Percentiles rank a stretch among this genome's conserved stretches.
These are phyloP conservation scores for Boletus rufocinnamomeus DNA, from an alignment of 768 basidiomycete genomes.

Conservation along the genomic window DNA sequence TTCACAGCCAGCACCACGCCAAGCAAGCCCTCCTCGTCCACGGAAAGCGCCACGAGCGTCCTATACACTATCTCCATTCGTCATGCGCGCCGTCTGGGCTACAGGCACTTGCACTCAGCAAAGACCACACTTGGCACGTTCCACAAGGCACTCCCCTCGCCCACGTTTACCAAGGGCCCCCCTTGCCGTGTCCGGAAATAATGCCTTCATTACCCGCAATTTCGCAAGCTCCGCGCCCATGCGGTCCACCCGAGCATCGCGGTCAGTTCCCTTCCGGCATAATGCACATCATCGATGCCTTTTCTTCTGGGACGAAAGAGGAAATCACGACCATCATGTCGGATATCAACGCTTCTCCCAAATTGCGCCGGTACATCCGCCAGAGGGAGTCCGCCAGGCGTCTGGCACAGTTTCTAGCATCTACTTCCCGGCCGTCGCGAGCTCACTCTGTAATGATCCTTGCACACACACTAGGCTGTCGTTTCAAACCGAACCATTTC, in stretches of 20 bases:
- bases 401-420: conserved; percentile 38
- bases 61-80: conserved; percentile 16
- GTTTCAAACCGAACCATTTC: conserved; percentile 56
- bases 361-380: conserved; percentile 30
- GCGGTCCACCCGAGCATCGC: not conserved
- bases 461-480: conserved; percentile 50
- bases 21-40: conserved; percentile 39
- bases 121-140: conserved; percentile 4
- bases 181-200: conserved; percentile 1
- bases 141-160: conserved; percentile 4
- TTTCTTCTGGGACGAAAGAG: conserved; percentile 21
- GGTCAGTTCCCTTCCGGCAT: conserved; percentile 28
- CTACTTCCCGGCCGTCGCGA: conserved; percentile 38
- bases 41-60: conserved; percentile 16
- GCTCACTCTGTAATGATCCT: conserved; percentile 50
- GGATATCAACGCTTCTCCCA: conserved; percentile 26
- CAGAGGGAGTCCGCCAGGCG: conserved; percentile 35
- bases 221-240: not conserved
- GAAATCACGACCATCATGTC: conserved; percentile 12
- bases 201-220: conserved; percentile 1
- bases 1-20: conserved; percentile 55
- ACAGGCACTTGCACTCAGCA: conserved; percentile 22
- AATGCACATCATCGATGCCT: conserved; percentile 29
- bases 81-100: conserved; percentile 26
- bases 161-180: conserved; percentile 2